Base-by-base conservation (phyloP, 106 monocot genomes). In the Dioscorea zingiberensis region DNA sequence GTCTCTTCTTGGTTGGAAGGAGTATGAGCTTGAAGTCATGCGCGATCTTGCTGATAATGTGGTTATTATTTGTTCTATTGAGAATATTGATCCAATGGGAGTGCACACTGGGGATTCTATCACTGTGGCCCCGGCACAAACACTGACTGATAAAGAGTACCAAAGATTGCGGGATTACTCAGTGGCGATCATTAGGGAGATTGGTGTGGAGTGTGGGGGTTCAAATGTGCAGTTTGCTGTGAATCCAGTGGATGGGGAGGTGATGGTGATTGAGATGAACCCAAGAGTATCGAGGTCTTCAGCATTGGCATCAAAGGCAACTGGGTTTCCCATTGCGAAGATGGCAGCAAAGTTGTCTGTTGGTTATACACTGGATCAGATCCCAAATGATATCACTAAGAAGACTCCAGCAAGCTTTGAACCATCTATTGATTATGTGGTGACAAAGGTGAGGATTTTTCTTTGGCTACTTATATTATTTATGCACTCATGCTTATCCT, bases 221-320 rank as follows among this genome's bases (percentile, higher is more conserved):
- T 97, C 97, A 7, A 97, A 97, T 73, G 97, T 97, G 73, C 97
- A 97, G 78, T 97, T 97, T 61, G 97, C 92, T 1, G 92, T 97
- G 51, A 97, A 92, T 51, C 97, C 97, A 0, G 74, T 32, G 2
- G 97, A 97, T 65, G 97, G 97, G 54, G 97, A 97, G 75, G 97
- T 97, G 55, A 97, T 97, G 97, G 82, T 97, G 14, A 97, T 97
- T 54, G 97, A 97, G 81, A 97, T 97, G 97, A 97, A 97, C 45
- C 97, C 97, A 0, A 89, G 97, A 71, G 97, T 97, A 16, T 97
- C 97, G 0, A 78, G 97, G 63, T 97, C 97, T 1, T 97, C 97
- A 0, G 97, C 97, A 24, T 69, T 97, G 32, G 97, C 97, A 8
- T 92, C 91, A 0, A 97, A 97, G 73, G 97, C 97, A 4, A 97